Evolutionary conservation across 495 filamentous ascomycete species (phyloP), one percentile per base, ranked within the genome.

Genomic region (Neurospora sp.): DNA sequence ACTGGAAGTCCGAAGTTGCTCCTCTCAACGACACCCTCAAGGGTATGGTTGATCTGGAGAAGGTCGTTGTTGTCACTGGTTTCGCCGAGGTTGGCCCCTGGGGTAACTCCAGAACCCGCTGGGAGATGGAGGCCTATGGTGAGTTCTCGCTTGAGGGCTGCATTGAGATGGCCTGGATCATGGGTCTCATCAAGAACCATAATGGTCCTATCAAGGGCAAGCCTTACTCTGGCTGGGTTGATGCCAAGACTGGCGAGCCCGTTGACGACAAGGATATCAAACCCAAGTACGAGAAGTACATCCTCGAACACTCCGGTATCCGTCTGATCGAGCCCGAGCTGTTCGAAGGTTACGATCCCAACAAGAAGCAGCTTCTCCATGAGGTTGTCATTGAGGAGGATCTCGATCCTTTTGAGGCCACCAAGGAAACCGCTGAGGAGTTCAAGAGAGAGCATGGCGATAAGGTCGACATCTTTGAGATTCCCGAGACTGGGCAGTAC

Each of bases 111-210:
- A 90, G 96, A 73, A 99, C 96, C 42, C 90, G 96, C 40, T 99
- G 96, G 96, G 94, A 99, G 84, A 99, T 98, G 94, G 96, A 99
- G 83, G 94, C 96, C 13, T 89, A 94, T 76, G 96, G 96, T 77
- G 87, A 96, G 78, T 99, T 99, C 85, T 98, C 96, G 21, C 90
- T 98, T 21, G 96, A 98, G 82, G 96, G 96, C 21, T 98, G 96
- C 79, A 91, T 99, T 73, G 96, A 99, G 83, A 98, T 99, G 96
- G 94, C 96, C 39, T 99, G 96, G 96, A 93, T 99, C 79, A 99
- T 98, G 96, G 96, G 96, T 72, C 90, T 98, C 73, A 98, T 99
- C 83, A 97, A 92, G 85, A 96, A 99, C 81, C 93, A 97, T 85
- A 98, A 98, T 76, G 96, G 96, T n/a, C 93, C 94, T 9, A 90